These are phyloP conservation scores for Collybia sordida DNA, from an alignment of 768 basidiomycete genomes.

Conservation along the genomic window DNA sequence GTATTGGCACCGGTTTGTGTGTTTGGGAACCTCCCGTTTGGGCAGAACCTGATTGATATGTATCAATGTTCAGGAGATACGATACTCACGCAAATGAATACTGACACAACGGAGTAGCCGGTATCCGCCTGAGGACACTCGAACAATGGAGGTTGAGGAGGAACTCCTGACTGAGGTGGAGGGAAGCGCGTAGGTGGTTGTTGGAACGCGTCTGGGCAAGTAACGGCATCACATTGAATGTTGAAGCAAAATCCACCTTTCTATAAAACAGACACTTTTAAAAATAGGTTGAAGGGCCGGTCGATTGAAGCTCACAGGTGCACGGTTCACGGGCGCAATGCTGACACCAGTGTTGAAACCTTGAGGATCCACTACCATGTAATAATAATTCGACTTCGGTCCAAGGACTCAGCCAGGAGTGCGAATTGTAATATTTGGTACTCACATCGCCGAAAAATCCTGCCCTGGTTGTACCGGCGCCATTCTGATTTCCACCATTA, in stretches of 20 bases:
- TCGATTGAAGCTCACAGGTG: slow-evolving; percentile 7
- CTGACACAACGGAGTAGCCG: slow-evolving; percentile 22
- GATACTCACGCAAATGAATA: too few relatives aligned
- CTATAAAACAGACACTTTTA: slow-evolving; percentile 1
- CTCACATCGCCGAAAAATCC: slow-evolving; percentile 18
- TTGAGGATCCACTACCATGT: slow-evolving; percentile 1
- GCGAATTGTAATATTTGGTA: neutral
- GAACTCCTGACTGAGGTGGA: slow-evolving; percentile 10
- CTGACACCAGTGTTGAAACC: slow-evolving; percentile 1
- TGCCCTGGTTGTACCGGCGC: slow-evolving; percentile 20
- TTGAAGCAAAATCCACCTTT: slow-evolving; percentile 20
- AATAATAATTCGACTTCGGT: slow-evolving; percentile 3
- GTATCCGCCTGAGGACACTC: slow-evolving; percentile 16
- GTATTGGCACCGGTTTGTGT: slow-evolving; percentile 12
- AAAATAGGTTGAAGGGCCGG: neutral
- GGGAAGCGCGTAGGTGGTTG: slow-evolving; percentile 24
- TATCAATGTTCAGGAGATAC: too few relatives aligned
- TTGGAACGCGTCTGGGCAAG: slow-evolving; percentile 23
- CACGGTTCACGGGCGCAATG: slow-evolving; percentile 7
- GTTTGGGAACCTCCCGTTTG: slow-evolving; percentile 19
- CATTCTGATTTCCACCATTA: slow-evolving; percentile 20
- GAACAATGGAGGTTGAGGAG: slow-evolving; percentile 17
- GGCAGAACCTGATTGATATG: slow-evolving; percentile 18
- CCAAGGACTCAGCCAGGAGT: neutral
- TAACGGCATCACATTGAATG: slow-evolving; percentile 17